These are phyloP conservation scores for Pyrenula massariospora DNA, from an alignment of 495 filamentous ascomycete genomes.

Conservation along the genomic window DNA sequence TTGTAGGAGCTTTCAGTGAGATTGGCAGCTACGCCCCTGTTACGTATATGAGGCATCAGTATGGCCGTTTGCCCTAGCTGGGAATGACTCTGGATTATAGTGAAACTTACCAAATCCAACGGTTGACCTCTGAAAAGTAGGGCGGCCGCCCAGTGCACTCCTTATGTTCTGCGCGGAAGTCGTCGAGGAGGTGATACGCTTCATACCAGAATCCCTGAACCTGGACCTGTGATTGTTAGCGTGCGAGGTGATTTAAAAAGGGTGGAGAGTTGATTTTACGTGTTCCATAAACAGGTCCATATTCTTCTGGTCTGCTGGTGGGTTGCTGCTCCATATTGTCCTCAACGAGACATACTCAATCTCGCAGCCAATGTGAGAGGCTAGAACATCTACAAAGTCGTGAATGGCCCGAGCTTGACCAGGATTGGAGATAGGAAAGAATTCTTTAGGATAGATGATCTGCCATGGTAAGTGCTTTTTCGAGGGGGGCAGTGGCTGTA, in stretches of 20 bases:
- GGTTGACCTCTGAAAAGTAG: slow-evolving; percentile 8
- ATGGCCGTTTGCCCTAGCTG: no score
- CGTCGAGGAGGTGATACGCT: slow-evolving; percentile 13
- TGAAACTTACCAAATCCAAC: slow-evolving; percentile 11
- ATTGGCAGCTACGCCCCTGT: no score
- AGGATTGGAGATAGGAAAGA: no score
- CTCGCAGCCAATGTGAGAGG: no score
- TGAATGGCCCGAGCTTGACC: no score
- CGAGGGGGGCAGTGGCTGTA: slow-evolving; percentile 2
- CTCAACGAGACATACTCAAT: no score
- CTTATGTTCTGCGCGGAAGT: slow-evolving; percentile 11
- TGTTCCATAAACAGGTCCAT: slow-evolving; percentile 7
- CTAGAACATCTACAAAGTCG: no score
- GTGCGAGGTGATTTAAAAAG: neutral
- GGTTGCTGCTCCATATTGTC: neutral
- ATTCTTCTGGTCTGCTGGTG: slow-evolving; percentile 2
- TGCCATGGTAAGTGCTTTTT: slow-evolving; percentile 4
- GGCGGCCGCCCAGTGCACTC: slow-evolving; percentile 3
- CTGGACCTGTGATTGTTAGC: neutral
- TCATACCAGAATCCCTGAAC: slow-evolving; percentile 10
- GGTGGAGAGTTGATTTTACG: slow-evolving; percentile 1
- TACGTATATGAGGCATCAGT: no score
- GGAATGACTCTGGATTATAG: neutral
- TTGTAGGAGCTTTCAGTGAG: neutral
- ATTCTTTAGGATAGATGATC: no score